Percentiles rank a stretch among this genome's conserved stretches.
These are phyloP conservation scores for Calonectria montana DNA, from an alignment of 2,329 filamentous ascomycete species.

Conservation along the genomic window DNA sequence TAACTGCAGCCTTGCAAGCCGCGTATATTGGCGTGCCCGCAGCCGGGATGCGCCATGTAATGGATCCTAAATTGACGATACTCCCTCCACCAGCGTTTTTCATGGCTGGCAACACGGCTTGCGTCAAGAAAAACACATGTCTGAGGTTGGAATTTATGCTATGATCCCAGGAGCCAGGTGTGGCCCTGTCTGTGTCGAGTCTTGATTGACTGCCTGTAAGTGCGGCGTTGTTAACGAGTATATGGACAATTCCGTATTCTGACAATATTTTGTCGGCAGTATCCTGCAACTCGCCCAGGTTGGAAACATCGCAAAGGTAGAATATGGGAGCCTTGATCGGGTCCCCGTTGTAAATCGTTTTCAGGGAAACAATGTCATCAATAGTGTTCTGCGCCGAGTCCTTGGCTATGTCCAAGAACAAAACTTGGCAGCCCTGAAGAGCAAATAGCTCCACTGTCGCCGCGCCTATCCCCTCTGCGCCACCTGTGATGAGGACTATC, in stretches of 20 bases:
- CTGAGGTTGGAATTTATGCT: constrained; percentile 58
- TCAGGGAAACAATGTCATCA: constrained; percentile 30
- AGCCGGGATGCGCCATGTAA: constrained; percentile 58
- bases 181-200: constrained; percentile 48
- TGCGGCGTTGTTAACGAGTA: constrained; percentile 88
- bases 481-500: constrained; percentile 58
- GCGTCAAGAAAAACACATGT: constrained; percentile 72
- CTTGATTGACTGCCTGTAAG: constrained; percentile 35
- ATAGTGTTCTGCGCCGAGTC: constrained; percentile 43
- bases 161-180: constrained; percentile 54
- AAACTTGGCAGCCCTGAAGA: constrained; percentile 55
- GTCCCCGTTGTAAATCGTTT: constrained; percentile 21
- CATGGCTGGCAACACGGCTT: constrained; percentile 76
- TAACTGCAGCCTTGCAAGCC: constrained; percentile 64
- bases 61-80: constrained; percentile 66
- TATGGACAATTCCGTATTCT: constrained; percentile 66
- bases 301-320: constrained; percentile 55
- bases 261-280: constrained; percentile 48
- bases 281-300: constrained; percentile 47
- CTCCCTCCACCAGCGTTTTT: constrained; percentile 52
- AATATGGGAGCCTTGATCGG: constrained; percentile 47
- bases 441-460: constrained; percentile 57
- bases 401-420: constrained; percentile 56
- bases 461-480: constrained; percentile 60
- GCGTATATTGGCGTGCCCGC: constrained; percentile 60